These are phyloP conservation scores for Corylus americana DNA, from an alignment of 306 rosid genomes.

Conservation along the genomic window DNA sequence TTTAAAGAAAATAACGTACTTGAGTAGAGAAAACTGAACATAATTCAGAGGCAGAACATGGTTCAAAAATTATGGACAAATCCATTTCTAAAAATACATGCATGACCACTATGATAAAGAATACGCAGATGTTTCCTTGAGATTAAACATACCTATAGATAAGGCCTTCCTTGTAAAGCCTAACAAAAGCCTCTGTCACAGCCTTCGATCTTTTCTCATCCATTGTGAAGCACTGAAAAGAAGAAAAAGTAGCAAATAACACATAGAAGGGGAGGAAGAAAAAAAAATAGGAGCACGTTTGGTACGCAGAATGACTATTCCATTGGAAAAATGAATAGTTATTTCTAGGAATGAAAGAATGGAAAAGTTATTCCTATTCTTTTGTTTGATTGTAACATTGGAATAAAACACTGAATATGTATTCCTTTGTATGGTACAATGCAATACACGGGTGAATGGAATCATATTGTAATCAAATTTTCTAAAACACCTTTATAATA, in stretches of 20 bases:
- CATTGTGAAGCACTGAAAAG: constrained; percentile 90
- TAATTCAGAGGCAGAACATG: constrained; percentile 18
- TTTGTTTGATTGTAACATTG: no score
- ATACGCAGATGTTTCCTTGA: constrained; percentile 6
- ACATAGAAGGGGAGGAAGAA: background rate
- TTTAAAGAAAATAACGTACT: background rate
- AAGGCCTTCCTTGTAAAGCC: constrained; percentile 71
- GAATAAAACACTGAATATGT: no score
- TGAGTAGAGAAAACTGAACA: constrained; percentile 1
- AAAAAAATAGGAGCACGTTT: no score
- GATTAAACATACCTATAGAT: constrained; percentile 68
- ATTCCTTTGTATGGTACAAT: no score
- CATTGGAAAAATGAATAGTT: no score
- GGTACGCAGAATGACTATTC: no score
- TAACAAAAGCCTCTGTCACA: constrained; percentile 91
- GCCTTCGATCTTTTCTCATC: constrained; percentile 83
- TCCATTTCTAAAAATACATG: constrained; percentile 1
- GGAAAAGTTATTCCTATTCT: no score
- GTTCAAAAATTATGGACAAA: constrained; percentile 20
- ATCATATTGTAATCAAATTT: no score
- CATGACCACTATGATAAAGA: constrained; percentile 8
- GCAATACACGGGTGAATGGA: no score
- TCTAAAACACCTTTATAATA: no score
- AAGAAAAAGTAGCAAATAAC: constrained; percentile 9
- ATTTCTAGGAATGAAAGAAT: no score